Conservation (phyloP, 345 rosid species). For the Fremontodendron californicum region DNA sequence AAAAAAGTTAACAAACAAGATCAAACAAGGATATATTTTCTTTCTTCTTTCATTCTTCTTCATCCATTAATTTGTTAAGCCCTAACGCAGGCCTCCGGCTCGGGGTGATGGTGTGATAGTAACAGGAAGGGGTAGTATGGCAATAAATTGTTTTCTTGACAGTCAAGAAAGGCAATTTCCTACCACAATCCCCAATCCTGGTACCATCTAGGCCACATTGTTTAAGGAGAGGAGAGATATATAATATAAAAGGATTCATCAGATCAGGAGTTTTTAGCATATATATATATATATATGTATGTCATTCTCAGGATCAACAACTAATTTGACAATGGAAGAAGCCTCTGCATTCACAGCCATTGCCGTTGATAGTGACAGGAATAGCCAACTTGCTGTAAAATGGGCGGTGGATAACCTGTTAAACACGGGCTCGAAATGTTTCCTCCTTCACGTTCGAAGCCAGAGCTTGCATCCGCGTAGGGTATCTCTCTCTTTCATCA, state of each 20-base stretch:
- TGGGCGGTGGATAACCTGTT: conserved; percentile 55
- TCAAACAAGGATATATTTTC: not conserved
- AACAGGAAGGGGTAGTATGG: not conserved
- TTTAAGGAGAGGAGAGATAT: not conserved
- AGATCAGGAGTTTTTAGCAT: too few species aligned
- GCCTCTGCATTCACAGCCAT: conserved; percentile 25
- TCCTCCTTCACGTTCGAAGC: conserved; percentile 43
- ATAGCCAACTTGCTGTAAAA: conserved; percentile 51
- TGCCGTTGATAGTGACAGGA: conserved; percentile 46
- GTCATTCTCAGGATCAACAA: not conserved
- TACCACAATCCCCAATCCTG: not conserved
- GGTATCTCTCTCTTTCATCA: conserved; percentile 12
- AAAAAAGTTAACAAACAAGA: not conserved
- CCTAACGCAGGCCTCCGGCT: not conserved
- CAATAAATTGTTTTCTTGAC: not conserved
- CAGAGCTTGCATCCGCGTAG: conserved; percentile 25
- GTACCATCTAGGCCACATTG: not conserved
- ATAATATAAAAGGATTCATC: too few species aligned
- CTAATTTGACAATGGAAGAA: not conserved
- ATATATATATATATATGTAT: too few species aligned
- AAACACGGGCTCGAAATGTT: conserved; percentile 12
- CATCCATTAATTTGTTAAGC: not conserved
- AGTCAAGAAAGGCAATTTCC: not conserved
- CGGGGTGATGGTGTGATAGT: not conserved
- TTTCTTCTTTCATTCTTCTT: not conserved